A percentile compares a stretch with the other conserved stretches of the same genome.
Evolutionary conservation across 108 stramenopile genomes (phyloP).

Genomic region (Discostella pseudostelligera): DNA sequence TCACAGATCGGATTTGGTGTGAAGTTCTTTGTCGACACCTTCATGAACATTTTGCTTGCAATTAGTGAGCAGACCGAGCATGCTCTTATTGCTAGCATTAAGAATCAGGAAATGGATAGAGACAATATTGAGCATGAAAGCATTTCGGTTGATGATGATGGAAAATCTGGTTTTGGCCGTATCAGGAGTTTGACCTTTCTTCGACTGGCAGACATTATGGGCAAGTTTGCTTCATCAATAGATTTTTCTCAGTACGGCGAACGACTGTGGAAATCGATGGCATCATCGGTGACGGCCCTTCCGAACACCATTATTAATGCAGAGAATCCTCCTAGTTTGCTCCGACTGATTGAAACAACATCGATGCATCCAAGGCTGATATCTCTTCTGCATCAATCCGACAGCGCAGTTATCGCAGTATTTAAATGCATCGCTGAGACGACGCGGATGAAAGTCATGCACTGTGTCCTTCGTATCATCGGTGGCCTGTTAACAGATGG

Average conservation of each 20-base stretch:
- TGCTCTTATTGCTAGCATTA: conserved; percentile 21
- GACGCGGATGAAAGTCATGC: conserved; percentile 54
- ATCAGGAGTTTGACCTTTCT: conserved; percentile 69
- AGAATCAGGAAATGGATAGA: conserved; percentile 18
- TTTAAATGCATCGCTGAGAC: conserved; percentile 63
- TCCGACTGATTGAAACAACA: conserved; percentile 58
- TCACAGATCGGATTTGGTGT: conserved; percentile 75
- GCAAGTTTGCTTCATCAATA: conserved; percentile 53
- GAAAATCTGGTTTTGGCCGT: conserved; percentile 36
- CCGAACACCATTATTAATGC: conserved; percentile 68
- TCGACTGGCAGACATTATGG: conserved; percentile 60
- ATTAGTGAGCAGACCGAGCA: conserved; percentile 52
- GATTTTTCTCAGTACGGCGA: conserved; percentile 52
- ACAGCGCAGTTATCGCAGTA: conserved; percentile 52
- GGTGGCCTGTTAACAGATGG: conserved; percentile 62
- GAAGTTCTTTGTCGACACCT: conserved; percentile 43
- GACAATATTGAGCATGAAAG: conserved; percentile 22
- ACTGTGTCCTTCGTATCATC: conserved; percentile 53
- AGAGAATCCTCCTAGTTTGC: conserved; percentile 68
- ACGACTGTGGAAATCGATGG: conserved; percentile 57
- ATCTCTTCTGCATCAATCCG: conserved; percentile 42
- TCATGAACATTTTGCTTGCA: conserved; percentile 58
- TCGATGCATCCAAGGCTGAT: conserved; percentile 53
- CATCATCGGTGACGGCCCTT: conserved; percentile 56
- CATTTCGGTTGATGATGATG: conserved; percentile 16